Conservation (phyloP, 2,329 filamentous ascomycete species). For the Cladosporium sp. region DNA sequence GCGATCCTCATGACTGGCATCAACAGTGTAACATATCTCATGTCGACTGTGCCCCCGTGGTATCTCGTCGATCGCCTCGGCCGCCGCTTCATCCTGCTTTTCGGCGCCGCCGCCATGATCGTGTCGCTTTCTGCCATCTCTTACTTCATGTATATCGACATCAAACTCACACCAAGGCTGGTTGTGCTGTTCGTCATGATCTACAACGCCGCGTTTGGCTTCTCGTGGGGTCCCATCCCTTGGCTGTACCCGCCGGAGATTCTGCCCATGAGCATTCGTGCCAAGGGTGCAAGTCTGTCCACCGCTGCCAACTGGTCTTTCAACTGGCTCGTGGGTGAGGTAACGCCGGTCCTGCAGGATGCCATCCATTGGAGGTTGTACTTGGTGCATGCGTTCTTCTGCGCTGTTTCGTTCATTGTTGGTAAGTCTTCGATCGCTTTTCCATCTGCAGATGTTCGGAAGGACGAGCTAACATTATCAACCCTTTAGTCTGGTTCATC, state of each 20-base stretch:
- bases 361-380: conserved; percentile 93
- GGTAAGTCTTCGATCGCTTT: conserved; percentile 61
- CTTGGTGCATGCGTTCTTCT: conserved; percentile 94
- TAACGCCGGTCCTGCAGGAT: conserved; percentile 91
- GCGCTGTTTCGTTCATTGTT: conserved; percentile 89
- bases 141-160: conserved; percentile 90
- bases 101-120: conserved; percentile 85
- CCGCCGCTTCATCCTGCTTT: conserved; percentile 82
- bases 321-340: conserved; percentile 94
- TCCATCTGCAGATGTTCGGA: neutral
- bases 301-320: conserved; percentile 98
- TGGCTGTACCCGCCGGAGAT: conserved; percentile 99
- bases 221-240: conserved; percentile 96
- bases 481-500: conserved; percentile 74
- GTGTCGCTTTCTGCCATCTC: conserved; percentile 85
- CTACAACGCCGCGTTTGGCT: conserved; percentile 96
- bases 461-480: neutral
- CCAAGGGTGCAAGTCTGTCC: conserved; percentile 93
- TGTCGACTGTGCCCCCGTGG: conserved; percentile 94
- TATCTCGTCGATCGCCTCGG: conserved; percentile 94
- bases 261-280: conserved; percentile 90
- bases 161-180: conserved; percentile 72
- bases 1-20: conserved; percentile 97
- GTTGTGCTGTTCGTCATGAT: conserved; percentile 97
- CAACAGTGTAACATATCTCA: conserved; percentile 86